Percentiles rank a stretch among this genome's conserved stretches.
These are phyloP conservation scores for Malassezia sp. DNA, from an alignment of 1,284 basidiomycete species.

Conservation along the genomic window DNA sequence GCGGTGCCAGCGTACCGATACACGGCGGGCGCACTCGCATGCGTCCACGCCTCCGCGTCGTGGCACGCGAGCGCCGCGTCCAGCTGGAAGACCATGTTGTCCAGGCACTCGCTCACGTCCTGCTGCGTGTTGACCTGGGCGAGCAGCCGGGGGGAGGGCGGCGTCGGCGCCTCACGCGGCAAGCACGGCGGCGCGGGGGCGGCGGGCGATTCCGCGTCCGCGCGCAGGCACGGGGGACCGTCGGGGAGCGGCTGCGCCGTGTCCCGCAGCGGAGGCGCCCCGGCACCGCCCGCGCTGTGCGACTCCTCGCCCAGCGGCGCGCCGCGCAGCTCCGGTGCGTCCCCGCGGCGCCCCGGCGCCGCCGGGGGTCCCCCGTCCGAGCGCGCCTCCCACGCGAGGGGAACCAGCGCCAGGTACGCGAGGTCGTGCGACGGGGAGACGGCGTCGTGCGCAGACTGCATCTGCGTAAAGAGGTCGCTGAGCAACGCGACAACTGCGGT, in stretches of 20 bases:
- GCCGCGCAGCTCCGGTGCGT: too few relatives aligned
- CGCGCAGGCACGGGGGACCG: too few relatives aligned
- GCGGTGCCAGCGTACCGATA: too few relatives aligned
- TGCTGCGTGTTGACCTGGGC: conserved; percentile 69
- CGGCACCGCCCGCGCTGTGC: neutral
- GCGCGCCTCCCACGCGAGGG: conserved; percentile 70
- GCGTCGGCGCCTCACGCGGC: too few relatives aligned
- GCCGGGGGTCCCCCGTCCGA: conserved; percentile 1
- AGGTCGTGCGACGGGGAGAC: conserved; percentile 74
- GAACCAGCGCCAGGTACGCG: conserved; percentile 81
- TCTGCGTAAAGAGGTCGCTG: conserved; percentile 63
- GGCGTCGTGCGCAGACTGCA: conserved; percentile 60
- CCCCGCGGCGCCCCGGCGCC: too few relatives aligned
- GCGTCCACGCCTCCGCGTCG: conserved; percentile 14
- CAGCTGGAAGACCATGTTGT: conserved; percentile 97
- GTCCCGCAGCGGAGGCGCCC: conserved; percentile 1
- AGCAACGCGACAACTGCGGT: conserved; percentile 56
- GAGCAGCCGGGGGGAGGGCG: conserved; percentile 40
- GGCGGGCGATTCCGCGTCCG: conserved; percentile 2
- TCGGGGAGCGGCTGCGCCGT: too few relatives aligned
- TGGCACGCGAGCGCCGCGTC: conserved; percentile 69
- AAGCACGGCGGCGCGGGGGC: neutral
- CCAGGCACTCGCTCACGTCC: conserved; percentile 95
- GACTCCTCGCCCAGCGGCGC: too few relatives aligned
- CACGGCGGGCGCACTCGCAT: neutral